Evolutionary conservation across 2,329 filamentous ascomycete species (phyloP), one percentile per base, ranked within the genome.

Genomic region (Leptographium procerum): DNA sequence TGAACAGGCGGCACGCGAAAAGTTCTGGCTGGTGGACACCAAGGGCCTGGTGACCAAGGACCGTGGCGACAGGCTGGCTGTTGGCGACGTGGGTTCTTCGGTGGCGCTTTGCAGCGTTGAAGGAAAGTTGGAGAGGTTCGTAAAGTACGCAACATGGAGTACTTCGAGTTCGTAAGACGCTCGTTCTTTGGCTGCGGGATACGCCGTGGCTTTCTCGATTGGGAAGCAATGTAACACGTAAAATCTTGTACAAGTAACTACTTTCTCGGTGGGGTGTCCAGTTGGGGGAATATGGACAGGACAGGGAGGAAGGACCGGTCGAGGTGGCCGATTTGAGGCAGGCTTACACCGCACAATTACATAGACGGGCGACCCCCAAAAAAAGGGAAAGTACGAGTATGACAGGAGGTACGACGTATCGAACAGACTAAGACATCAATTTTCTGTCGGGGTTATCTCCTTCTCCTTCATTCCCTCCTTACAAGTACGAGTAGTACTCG

Each of bases 11-110:
- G 94, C 94, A 59, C 85, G 86, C 66, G 84, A 86, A 69, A 94
- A 94, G 78, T 97, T 99, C 82, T 97, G 88, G 84, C 88, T 99
- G 53, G 91, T 97, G 61, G 94, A 97, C 76, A 96, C 91, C 69
- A 92, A 94, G 78, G 94, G 94, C 66, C 86, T 99, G 26, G 92
- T 99, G 56, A 96, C 94, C 63, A 80, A 81, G 62, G 92, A 99
- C 76, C 89, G 94, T 61, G 92, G 92, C 58, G 94, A 97, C 77
- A 89, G 86, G 71, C 85, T 99, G 47, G 91, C 92, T 43, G 88
- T 8, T 19, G n/a, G 2, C 26, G 47, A 51, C 24, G 24, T n/a
- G n/a, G n/a, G n/a, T n/a, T n/a, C n/a, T n/a, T n/a, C n/a, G n/a
- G n/a, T n/a, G n/a, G n/a, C n/a, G n/a, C n/a, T n/a, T n/a, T n/a